Conservation (phyloP, 2,329 filamentous ascomycete genomes). For the Fusarium abutilonis region DNA sequence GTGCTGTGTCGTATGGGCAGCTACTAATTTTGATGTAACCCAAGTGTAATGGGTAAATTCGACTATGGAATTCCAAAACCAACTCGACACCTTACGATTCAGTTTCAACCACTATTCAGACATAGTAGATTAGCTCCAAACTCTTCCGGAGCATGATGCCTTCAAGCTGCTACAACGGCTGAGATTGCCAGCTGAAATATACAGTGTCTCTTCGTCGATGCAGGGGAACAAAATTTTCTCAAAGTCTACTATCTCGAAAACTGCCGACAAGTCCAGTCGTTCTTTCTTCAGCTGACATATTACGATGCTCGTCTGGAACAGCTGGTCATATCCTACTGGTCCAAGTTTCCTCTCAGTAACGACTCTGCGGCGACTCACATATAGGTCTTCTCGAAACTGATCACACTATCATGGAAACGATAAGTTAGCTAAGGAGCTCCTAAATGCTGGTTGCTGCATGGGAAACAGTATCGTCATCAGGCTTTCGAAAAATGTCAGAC, state of each 20-base stretch:
- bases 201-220: not conserved
- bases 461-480: not conserved
- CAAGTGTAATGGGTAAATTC: slow-evolving; percentile 15
- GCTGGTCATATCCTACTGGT: slow-evolving; percentile 5
- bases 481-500: not conserved
- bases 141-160: not conserved
- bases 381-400: slow-evolving; percentile 9
- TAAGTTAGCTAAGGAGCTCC: not conserved
- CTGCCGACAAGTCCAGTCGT: not conserved
- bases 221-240: slow-evolving; percentile 2
- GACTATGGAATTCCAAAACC: slow-evolving; percentile 10
- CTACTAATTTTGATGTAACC: not conserved
- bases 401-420: slow-evolving; percentile 4
- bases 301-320: slow-evolving; percentile 3
- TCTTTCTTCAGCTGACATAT: not conserved
- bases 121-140: slow-evolving; percentile 5
- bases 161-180: slow-evolving; percentile 1
- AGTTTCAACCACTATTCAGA: slow-evolving; percentile 3
- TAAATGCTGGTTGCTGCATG: not conserved
- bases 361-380: not conserved
- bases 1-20: not conserved
- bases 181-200: not conserved
- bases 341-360: slow-evolving; percentile 6
- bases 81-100: slow-evolving; percentile 9
- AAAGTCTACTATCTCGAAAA: not conserved